Percentiles rank a stretch among this genome's conserved stretches.
These are phyloP conservation scores for Gypsophila paniculata DNA, from an alignment of 179 eudicot species.

Conservation along the genomic window DNA sequence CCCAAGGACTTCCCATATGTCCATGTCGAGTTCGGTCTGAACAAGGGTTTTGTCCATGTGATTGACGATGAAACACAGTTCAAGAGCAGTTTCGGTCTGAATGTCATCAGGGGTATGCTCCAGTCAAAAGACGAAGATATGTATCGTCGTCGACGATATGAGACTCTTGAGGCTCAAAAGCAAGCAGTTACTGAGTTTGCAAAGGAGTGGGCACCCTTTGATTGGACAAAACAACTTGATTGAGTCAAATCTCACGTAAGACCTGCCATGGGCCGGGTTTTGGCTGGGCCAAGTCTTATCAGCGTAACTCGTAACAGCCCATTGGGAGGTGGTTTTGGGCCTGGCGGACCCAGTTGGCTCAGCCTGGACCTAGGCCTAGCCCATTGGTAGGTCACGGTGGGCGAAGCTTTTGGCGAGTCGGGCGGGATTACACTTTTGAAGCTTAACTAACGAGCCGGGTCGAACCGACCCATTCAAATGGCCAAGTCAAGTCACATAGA, in stretches of 20 bases:
- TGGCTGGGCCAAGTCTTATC: no score
- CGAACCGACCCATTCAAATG: no score
- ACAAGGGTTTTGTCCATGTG: slow-evolving; percentile 83
- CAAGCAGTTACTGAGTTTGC: slow-evolving; percentile 59
- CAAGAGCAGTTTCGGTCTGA: slow-evolving; percentile 68
- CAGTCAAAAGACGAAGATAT: slow-evolving; percentile 69
- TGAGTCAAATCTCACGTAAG: slow-evolving; percentile 18
- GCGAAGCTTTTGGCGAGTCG: no score
- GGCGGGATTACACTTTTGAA: no score
- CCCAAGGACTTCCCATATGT: slow-evolving; percentile 92
- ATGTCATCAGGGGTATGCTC: slow-evolving; percentile 83
- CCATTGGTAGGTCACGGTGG: no score
- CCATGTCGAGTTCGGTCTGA: slow-evolving; percentile 85
- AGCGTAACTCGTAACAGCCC: no score
- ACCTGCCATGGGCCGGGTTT: no score
- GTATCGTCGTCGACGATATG: slow-evolving; percentile 65
- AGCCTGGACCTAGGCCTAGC: no score
- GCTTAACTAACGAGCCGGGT: no score
- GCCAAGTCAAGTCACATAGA: not conserved
- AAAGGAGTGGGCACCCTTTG: slow-evolving; percentile 72
- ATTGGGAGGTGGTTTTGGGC: no score
- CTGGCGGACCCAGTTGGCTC: no score
- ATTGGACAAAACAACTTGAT: slow-evolving; percentile 89
- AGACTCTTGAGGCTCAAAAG: slow-evolving; percentile 61
- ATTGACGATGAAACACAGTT: slow-evolving; percentile 80